These are phyloP conservation scores for grape (Vitis vinifera) DNA, from an alignment of 164 flowering plant species.

Conservation along the genomic window ASM3070453v1 NC_081807.1:3311501-3312000, in stretches of 20 bases:
- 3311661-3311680: no score
- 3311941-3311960: constrained; percentile 6
- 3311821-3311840: not conserved
- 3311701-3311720: no score
- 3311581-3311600: no score
- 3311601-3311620: no score
- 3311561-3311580: no score
- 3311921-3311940: not conserved
- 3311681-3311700: not conserved
- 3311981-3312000: not conserved
- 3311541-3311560: no score
- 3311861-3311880: constrained; percentile 2
- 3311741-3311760: not conserved
- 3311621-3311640: no score
- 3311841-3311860: constrained; percentile 24
- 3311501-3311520: no score
- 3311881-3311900: not conserved
- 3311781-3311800: not conserved
- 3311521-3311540: no score
- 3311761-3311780: no score
- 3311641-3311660: no score
- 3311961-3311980: not conserved
- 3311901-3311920: not conserved
- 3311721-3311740: not conserved
- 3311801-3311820: not conserved